Base-by-base conservation (phyloP, 2,329 filamentous ascomycete genomes). In the Cordyceps sp. region DNA sequence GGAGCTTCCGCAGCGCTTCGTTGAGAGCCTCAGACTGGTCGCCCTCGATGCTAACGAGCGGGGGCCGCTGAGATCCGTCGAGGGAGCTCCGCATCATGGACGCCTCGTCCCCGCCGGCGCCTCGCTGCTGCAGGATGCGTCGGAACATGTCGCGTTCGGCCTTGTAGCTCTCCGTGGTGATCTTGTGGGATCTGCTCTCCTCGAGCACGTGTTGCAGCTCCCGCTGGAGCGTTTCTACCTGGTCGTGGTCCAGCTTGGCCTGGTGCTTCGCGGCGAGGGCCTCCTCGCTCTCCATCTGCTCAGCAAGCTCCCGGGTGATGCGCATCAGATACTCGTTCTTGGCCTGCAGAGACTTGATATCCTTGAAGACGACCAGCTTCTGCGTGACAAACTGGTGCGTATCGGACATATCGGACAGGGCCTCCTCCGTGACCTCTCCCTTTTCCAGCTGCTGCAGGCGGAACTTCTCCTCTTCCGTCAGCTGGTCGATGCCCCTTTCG, bases 121-220 rank as follows among this genome's bases (percentile, higher is more conserved):
- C 50, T 57, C 75, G 54, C 39, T 90, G 81, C 42, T 88, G 81
- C 20, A 94, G 69, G 62, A 96, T 86, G 32, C 86, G 84, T 16
- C 88, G 77, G 75, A 94, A 96, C 73, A 94, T 94, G 50, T 98
- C 88, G 39, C 90, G 78, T 58, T 98, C 90, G 45, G 85, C 83
- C 50, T 90, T 84, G 52, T 93, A 93, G 52, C 83, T 93, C 59
- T 93, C 83, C 40, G 85, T 81, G 35, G 86, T 82, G 20, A 79
- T 74, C 27, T 79, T 73, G 41, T 93, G 77, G 10, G 80, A 80
- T 42, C 78, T 73, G 32, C 93, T 73, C 49, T 94, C 85, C 40
- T 94, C 88, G 36, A 83, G 75, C 52, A 88, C 52, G 31, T 79
- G 74, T 41, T 78, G 68, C 17, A 92, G 66, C 41, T 84, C 75